Base-by-base conservation (phyloP, 2,329 filamentous ascomycete genomes). In the Grosmannia clavigera region DNA sequence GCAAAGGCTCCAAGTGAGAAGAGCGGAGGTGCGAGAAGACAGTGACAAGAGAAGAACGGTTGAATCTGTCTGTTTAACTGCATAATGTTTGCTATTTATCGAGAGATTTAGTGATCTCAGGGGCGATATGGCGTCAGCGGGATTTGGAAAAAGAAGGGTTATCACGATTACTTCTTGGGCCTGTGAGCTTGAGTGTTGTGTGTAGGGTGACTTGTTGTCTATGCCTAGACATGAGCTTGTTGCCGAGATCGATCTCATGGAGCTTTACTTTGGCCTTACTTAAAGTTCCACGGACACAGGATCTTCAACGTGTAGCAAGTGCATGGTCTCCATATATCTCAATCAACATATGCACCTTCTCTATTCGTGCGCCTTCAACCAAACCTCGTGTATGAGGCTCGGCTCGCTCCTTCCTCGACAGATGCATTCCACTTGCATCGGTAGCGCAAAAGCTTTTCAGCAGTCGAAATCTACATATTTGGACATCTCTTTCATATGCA, bases 1-100 rank as follows among this genome's bases (percentile, higher is more conserved):
- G 86, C 27, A 96, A 95, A 74, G 84, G 84, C 5, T 78, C 83
- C 52, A 92, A 90, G 75, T 86, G 71, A 71, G 22, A 11, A 51
- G 16, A 50, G 46, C 46, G 31, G 31, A 22, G 46, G 25, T 25
- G 22, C 22, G 6, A 12, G 3, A 48, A 16, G 46, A 19, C 16
- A 19, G 19, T 48, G 46, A n/a, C 46, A 6, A 25, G 46, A 50
- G 25, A 50, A 22, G 25, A 51, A 27, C 48, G n/a, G 19, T 48
- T 10, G 46, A 25, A 48, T 22, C 19, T 48, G 46, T 25, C 19
- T 40, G 7, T 56, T 14, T 56, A 19, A 25, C 19, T 40, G 7
- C 46, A 7, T 56, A 19, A 25, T 56, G 35, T 46, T 35, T 46
- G n/a, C 38, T 56, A 22, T 56, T 31, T 27, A 14, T 55, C 38